Conservation (phyloP, 2,329 filamentous ascomycete species). For the Exophiala lecanii-corni region DNA sequence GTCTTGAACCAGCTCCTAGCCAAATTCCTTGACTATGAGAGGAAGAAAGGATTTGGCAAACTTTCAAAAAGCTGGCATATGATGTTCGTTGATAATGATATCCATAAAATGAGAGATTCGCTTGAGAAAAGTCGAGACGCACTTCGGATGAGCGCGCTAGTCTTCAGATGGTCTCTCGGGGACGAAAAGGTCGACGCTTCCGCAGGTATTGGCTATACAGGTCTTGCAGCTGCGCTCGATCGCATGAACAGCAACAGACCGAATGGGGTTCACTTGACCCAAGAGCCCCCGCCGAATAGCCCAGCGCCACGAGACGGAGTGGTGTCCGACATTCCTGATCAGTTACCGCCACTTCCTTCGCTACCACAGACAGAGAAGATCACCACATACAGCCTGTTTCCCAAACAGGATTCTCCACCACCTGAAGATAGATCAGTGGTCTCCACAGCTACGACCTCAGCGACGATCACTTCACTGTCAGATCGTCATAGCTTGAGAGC, state of each 20-base stretch:
- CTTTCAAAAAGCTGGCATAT: slow-evolving; percentile 59
- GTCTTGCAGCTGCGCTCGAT: slow-evolving; percentile 61
- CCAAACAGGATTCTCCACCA: slow-evolving; percentile 1
- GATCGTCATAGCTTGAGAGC: slow-evolving; percentile 16
- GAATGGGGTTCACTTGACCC: slow-evolving; percentile 23
- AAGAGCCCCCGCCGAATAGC: slow-evolving; percentile 14
- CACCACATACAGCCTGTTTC: slow-evolving; percentile 23
- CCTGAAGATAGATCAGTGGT: slow-evolving; percentile 2
- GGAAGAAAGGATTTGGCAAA: slow-evolving; percentile 56
- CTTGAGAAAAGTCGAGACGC: slow-evolving; percentile 57
- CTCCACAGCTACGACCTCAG: neutral
- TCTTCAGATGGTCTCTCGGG: slow-evolving; percentile 63
- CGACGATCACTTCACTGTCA: neutral
- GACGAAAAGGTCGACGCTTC: slow-evolving; percentile 55
- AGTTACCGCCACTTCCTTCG: slow-evolving; percentile 30
- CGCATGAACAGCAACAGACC: slow-evolving; percentile 34
- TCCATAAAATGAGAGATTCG: slow-evolving; percentile 55
- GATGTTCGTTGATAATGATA: slow-evolving; percentile 59
- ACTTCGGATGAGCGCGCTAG: slow-evolving; percentile 58
- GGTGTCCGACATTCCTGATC: slow-evolving; percentile 26
- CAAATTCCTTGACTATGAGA: slow-evolving; percentile 59
- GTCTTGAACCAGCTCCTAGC: slow-evolving; percentile 59
- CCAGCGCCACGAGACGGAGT: slow-evolving; percentile 22
- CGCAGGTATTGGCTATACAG: slow-evolving; percentile 63
- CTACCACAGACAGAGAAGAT: slow-evolving; percentile 30